These are phyloP conservation scores for Breviolum minutum DNA, from an alignment of 73 alveolate genomes.

Conservation along the genomic window DNA sequence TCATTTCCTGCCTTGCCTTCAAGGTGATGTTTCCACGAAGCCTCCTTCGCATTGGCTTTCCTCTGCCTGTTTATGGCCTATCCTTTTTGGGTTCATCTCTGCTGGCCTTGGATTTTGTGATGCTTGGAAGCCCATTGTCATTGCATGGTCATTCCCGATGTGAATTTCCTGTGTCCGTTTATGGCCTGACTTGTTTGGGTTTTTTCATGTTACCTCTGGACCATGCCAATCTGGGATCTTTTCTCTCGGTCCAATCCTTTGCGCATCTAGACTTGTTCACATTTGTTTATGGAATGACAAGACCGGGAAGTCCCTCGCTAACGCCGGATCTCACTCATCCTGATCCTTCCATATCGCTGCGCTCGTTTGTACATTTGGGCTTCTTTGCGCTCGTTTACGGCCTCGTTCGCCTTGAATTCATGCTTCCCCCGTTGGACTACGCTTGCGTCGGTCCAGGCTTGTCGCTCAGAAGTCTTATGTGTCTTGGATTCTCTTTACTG, in stretches of 20 bases:
- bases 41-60: not conserved
- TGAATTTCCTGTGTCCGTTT: not conserved
- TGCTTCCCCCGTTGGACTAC: constrained; percentile 25
- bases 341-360: constrained; percentile 4
- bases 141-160: not conserved
- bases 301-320: constrained; percentile 3
- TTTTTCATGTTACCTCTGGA: constrained; percentile 6
- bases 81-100: not conserved
- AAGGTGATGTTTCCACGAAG: constrained; percentile 1
- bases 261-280: not conserved
- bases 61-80: constrained; percentile 22
- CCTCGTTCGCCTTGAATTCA: not conserved
- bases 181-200: constrained; percentile 25
- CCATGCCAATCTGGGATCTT: not conserved
- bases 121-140: not conserved
- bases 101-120: constrained; percentile 28
- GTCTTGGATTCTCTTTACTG: not conserved
- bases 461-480: constrained; percentile 6
- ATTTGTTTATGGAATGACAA: constrained; percentile 18
- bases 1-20: not conserved
- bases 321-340: not conserved
- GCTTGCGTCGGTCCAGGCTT: constrained; percentile 22
- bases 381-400: constrained; percentile 12
- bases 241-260: not conserved
- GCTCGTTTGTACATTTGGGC: not conserved